phyloP scores from a whole-genome alignment of 768 basidiomycete species.

The Suillus fuscotomentosus region DNA sequence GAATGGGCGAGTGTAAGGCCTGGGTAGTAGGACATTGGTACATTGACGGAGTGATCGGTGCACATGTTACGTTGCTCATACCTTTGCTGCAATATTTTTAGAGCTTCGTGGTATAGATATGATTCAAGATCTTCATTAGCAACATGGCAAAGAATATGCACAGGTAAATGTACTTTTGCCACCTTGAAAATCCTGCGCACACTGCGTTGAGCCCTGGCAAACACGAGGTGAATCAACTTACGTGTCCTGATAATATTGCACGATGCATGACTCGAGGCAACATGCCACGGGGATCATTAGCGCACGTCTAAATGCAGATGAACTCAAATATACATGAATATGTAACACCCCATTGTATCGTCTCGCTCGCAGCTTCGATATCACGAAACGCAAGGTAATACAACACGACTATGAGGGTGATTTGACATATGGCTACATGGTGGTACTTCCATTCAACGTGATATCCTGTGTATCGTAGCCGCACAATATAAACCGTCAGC shows the following conservation, averaged over 20 bases:
- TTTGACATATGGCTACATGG: neutral
- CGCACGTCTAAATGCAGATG: neutral
- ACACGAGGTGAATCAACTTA: neutral
- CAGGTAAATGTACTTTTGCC: neutral
- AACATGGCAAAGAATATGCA: neutral
- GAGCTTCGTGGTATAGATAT: neutral
- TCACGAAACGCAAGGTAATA: neutral
- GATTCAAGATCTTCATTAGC: neutral
- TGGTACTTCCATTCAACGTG: neutral
- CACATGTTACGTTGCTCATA: neutral
- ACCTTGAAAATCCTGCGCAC: neutral
- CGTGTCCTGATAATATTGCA: neutral
- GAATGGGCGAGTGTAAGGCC: slow-evolving; percentile 28
- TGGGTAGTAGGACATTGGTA: slow-evolving; percentile 21
- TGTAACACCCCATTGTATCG: neutral
- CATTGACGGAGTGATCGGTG: neutral
- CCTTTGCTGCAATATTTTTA: neutral
- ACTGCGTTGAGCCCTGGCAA: neutral
- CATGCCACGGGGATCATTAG: neutral
- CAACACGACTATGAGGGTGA: neutral
- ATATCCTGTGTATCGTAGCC: neutral
- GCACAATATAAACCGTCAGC: neutral
- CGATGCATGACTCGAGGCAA: neutral
- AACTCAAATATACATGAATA: neutral
- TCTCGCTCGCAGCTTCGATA: neutral